Base-by-base conservation (phyloP, 306 rosid species). In the Quercus gilva region DNA sequence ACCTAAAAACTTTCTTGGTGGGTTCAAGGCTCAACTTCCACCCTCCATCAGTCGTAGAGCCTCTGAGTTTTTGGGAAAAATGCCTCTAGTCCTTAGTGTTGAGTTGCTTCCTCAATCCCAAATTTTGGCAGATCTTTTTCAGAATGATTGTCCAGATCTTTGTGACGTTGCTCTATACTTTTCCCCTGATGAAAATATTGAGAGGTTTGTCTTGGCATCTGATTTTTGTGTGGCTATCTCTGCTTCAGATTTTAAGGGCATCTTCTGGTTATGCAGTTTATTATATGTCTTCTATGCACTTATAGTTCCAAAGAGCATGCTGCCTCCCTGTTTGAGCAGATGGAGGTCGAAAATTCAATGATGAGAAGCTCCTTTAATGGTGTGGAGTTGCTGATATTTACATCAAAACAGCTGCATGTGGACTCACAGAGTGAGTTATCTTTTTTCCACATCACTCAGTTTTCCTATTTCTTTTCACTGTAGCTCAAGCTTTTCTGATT, bases 11-110 rank as follows among this genome's bases (percentile, higher is more conserved):
- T 53, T 79, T 53, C 81, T 81, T 79, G 90, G 80, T 56, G 92
- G 83, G 68, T 86, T 92, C 76, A 87, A 91, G 81, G 98, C 92
- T 25, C 82, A 81, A 78, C 91, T 91, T 76, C 90, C 97, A 18
- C 81, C 87, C 76, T 29, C 26, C 25, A 84, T 92, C 77, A 78
- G 79, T 55, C 64, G 67, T 58, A 86, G 83, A 80, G 97, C 87
- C 61, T 86, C 80, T 28, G 68, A 77, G 1, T 69, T 87, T 55
- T 81, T 90, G 13, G 28, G 14, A 55, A 77, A 76, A 84, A 76
- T 90, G 87, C 97, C 98, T 60, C 18, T 81, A 5, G 75, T 84
- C 70, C 92, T 94, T 77, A 53, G 81, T 43, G 84, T 84, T 80
- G 71, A 87, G 60, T 61, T 83, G 74, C 72, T 85, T 61, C 88